Evolutionary conservation across 768 basidiomycete genomes (phyloP), one percentile per base, ranked within the genome.

Genomic region (Amanita fuliginea): DNA sequence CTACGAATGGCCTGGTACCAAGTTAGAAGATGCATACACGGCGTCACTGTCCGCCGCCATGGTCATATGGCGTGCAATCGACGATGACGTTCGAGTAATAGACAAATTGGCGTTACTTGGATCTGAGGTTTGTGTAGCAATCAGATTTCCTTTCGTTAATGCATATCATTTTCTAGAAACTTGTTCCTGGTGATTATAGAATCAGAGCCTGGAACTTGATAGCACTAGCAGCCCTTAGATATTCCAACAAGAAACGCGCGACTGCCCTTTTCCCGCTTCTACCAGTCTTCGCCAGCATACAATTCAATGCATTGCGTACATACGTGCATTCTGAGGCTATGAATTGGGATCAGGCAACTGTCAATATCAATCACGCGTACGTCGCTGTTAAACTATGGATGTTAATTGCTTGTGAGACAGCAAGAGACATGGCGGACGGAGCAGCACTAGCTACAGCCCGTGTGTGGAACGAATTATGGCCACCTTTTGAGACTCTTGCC

Each of bases 391-490:
- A 84, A 57, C 62, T 85, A 1, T 88, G 86, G 86, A 59, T 88
- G 7, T 62, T 86, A 51, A 62, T 86, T 10, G 76, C 75, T 1
- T 67, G 70, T 46, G 73, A 63, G 53, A 57, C 63, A 36, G 64
- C 66, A 2, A 51, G 51, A 40, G 49, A 42, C 16, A 60, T 56
- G 16, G 55, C 64, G 19, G 58, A 52, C 13, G 62, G 60, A n/a
- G 67, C 68, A 48, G 55, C 54, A 28, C 52, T 64, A 14, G 59
- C 72, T 18, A 62, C 26, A 8, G n/a, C 67, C 35, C 64, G 62
- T 36, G 70, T 86, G 8, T 89, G 86, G 86, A 86, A 84, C 56
- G 81, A 85, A 56, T 60, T 89, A 6, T 89, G 84, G 85, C 76
- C 83, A 1, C 73, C 80, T 1, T 85, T 84, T 49, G 81, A 81